phyloP scores from a whole-genome alignment of 139 green algal genomes.

The Bryopsis sp. region DNA sequence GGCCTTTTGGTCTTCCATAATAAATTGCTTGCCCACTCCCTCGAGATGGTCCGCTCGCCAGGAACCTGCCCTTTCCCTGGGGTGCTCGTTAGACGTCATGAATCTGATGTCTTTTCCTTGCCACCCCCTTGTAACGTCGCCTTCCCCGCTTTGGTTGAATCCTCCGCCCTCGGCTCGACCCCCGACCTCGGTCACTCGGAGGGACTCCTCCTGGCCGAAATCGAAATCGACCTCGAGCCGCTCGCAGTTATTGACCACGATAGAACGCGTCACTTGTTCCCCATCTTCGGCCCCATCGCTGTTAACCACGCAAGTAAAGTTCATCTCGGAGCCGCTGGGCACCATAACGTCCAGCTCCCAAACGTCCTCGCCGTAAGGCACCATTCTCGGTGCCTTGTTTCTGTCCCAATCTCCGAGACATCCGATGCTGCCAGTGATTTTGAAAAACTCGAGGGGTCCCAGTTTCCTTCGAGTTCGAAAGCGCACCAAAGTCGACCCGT shows the following conservation, averaged over 20 bases:
- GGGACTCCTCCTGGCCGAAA: background rate
- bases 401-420: too few species aligned
- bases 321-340: too few species aligned
- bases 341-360: too few species aligned
- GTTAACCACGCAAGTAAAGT: too few species aligned
- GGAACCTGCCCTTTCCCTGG: slow-evolving; percentile 38
- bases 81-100: slow-evolving; percentile 73
- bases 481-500: too few species aligned
- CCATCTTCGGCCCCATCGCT: background rate
- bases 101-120: slow-evolving; percentile 45
- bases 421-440: too few species aligned
- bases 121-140: slow-evolving; percentile 32
- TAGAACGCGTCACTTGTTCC: slow-evolving; percentile 15
- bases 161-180: background rate
- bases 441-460: too few species aligned
- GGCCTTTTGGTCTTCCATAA: slow-evolving; percentile 8
- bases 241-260: background rate
- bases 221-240: background rate
- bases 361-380: too few species aligned
- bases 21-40: slow-evolving; percentile 20
- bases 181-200: background rate
- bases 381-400: too few species aligned
- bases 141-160: slow-evolving; percentile 12
- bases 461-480: too few species aligned
- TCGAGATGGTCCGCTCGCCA: slow-evolving; percentile 60